Conservation (phyloP, 2,329 filamentous ascomycete genomes). For the Coniochaeta sp. region DNA sequence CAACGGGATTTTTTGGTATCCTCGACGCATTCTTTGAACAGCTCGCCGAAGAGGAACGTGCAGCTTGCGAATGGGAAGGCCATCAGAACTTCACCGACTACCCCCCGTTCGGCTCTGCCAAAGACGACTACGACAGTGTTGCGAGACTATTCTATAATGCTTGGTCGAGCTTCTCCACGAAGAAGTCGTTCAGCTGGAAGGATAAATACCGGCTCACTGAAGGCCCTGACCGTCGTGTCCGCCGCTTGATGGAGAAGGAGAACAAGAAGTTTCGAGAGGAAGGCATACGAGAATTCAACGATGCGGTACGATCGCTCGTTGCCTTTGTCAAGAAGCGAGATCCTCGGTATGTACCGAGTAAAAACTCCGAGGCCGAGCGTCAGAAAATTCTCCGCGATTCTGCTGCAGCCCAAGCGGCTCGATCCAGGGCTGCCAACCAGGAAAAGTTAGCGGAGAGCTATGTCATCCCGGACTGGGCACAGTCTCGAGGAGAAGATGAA, state of each 20-base stretch:
- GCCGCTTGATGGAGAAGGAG: constrained; percentile 89
- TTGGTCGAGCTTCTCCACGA: constrained; percentile 78
- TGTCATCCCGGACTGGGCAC: constrained; percentile 69
- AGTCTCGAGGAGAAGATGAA: constrained; percentile 47
- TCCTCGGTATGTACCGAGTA: constrained; percentile 72
- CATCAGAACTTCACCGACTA: constrained; percentile 48
- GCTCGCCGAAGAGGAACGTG: constrained; percentile 72
- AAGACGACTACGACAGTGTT: constrained; percentile 66
- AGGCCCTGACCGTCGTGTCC: constrained; percentile 75
- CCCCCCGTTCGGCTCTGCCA: constrained; percentile 74
- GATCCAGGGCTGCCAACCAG: constrained; percentile 73
- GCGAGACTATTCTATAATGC: constrained; percentile 74
- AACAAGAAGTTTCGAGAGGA: constrained; percentile 81
- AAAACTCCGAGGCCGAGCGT: constrained; percentile 71
- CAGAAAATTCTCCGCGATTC: constrained; percentile 72
- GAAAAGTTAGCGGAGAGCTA: constrained; percentile 57
- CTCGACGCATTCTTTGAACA: constrained; percentile 71
- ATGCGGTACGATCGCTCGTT: constrained; percentile 79
- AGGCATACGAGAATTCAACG: constrained; percentile 82
- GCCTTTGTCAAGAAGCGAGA: constrained; percentile 88
- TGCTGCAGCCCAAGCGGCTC: constrained; percentile 75
- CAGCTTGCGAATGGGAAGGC: constrained; percentile 63
- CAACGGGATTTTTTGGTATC: constrained; percentile 78
- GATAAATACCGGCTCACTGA: constrained; percentile 78
- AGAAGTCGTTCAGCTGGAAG: constrained; percentile 83